These are phyloP conservation scores for Lentinus tigrinus DNA, from an alignment of 768 basidiomycete genomes.

Conservation along the genomic window DNA sequence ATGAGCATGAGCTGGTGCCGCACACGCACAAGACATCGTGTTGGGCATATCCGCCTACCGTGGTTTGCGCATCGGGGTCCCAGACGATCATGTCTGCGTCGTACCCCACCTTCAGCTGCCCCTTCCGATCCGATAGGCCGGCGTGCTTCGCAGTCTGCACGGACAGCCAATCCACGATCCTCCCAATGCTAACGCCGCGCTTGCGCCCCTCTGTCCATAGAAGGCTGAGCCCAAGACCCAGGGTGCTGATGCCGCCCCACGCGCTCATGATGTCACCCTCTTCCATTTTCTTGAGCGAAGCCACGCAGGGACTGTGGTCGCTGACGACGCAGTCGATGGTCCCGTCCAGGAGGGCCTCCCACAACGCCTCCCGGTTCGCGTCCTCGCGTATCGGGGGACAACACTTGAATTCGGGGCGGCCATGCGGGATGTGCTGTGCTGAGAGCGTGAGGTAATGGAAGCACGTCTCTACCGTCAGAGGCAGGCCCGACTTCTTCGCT, in stretches of 20 bases:
- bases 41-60: constrained; percentile 29
- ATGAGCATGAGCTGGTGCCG: neutral
- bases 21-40: neutral
- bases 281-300: constrained; percentile 75
- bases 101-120: constrained; percentile 65
- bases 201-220: constrained; percentile 83
- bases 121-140: constrained; percentile 68
- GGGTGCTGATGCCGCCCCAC: constrained; percentile 93
- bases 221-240: constrained; percentile 86
- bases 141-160: constrained; percentile 77
- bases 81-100: constrained; percentile 90
- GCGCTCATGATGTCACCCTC: constrained; percentile 83
- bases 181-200: constrained; percentile 53
- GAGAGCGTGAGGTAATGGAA: constrained; percentile 92
- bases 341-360: constrained; percentile 80
- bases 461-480: constrained; percentile 93
- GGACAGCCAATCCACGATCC: constrained; percentile 76
- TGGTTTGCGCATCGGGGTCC: constrained; percentile 56
- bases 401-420: constrained; percentile 89
- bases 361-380: constrained; percentile 71
- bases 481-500: constrained; percentile 62
- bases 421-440: constrained; percentile 69
- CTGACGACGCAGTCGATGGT: constrained; percentile 92
- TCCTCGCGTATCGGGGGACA: constrained; percentile 88
- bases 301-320: constrained; percentile 91